A percentile compares a stretch with the other conserved stretches of the same genome.
Conservation (phyloP, 768 basidiomycete genomes). For the Mycena rebaudengoi region DNA sequence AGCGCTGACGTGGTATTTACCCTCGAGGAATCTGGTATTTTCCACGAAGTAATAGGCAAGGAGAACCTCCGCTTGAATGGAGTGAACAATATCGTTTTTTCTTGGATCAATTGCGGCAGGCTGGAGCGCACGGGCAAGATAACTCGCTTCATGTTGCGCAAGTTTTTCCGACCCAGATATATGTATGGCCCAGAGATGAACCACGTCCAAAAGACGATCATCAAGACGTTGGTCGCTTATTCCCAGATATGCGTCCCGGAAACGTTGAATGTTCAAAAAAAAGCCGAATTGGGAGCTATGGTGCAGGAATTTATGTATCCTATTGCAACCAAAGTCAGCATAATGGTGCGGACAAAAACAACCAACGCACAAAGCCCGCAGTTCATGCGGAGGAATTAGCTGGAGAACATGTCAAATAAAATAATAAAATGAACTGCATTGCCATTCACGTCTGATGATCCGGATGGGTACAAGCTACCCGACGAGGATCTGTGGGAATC, state of each 20-base stretch:
- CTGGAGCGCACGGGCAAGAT: conserved; percentile 10
- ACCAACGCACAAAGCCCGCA: background rate
- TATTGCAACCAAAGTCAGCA: background rate
- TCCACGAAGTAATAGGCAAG: conserved; percentile 53
- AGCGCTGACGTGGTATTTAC: conserved; percentile 48
- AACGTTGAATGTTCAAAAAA: conserved; percentile 51
- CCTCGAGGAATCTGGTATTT: conserved; percentile 49
- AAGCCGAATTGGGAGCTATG: conserved; percentile 47
- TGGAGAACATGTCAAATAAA: too few relatives aligned
- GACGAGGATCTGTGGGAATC: too few relatives aligned
- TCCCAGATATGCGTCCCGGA: conserved; percentile 31
- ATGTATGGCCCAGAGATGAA: conserved; percentile 21
- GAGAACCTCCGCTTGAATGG: conserved; percentile 49
- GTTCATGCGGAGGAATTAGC: background rate
- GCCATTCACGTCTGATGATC: too few relatives aligned
- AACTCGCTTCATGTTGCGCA: background rate
- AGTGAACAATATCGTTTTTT: conserved; percentile 38
- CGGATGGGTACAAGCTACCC: too few relatives aligned
- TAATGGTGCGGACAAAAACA: background rate
- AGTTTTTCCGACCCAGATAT: background rate
- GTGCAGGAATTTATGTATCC: background rate
- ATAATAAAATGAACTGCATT: too few relatives aligned
- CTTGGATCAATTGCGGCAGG: background rate
- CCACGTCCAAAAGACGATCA: background rate
- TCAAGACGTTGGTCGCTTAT: conserved; percentile 9